phyloP scores from a whole-genome alignment of 2,329 filamentous ascomycete genomes.

The Chaetomiaceae sp. region DNA sequence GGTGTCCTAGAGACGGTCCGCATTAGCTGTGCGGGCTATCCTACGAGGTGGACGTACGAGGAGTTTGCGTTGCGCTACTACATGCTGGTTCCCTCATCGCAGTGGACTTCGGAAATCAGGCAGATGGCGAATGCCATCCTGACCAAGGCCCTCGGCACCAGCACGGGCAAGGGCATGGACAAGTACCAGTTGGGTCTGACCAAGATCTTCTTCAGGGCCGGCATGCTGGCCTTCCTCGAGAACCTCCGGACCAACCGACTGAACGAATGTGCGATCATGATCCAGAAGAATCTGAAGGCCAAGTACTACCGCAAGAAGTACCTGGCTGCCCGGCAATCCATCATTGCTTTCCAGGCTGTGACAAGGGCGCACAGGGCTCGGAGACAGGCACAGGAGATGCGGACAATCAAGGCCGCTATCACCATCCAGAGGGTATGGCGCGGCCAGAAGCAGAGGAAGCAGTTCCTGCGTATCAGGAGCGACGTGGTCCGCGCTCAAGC shows the following conservation, averaged over 20 bases:
- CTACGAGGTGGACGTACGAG: constrained; percentile 97
- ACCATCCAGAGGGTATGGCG: constrained; percentile 95
- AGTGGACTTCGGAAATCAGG: constrained; percentile 91
- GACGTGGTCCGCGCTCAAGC: constrained; percentile 87
- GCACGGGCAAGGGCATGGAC: constrained; percentile 67
- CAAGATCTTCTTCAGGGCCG: constrained; percentile 98
- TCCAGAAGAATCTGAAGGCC: constrained; percentile 94
- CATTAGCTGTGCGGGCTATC: constrained; percentile 95
- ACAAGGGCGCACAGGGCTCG: constrained; percentile 73
- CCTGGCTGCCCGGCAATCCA: constrained; percentile 74
- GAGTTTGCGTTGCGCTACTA: constrained; percentile 97
- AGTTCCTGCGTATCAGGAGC: constrained; percentile 69
- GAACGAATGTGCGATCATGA: constrained; percentile 93
- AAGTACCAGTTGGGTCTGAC: constrained; percentile 97
- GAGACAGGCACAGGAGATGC: constrained; percentile 69
- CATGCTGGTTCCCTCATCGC: constrained; percentile 84
- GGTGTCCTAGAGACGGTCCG: constrained; percentile 98
- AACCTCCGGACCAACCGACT: constrained; percentile 84
- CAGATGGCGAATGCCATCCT: constrained; percentile 92
- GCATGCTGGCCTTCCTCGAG: constrained; percentile 97
- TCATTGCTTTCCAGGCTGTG: constrained; percentile 73
- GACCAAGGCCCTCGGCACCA: constrained; percentile 76
- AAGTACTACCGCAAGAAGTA: constrained; percentile 94
- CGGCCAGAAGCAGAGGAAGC: constrained; percentile 81
- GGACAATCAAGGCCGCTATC: constrained; percentile 79